Conservation (phyloP, 352 stramenopile genomes). For the Pythium rhizo-oryzae region DNA sequence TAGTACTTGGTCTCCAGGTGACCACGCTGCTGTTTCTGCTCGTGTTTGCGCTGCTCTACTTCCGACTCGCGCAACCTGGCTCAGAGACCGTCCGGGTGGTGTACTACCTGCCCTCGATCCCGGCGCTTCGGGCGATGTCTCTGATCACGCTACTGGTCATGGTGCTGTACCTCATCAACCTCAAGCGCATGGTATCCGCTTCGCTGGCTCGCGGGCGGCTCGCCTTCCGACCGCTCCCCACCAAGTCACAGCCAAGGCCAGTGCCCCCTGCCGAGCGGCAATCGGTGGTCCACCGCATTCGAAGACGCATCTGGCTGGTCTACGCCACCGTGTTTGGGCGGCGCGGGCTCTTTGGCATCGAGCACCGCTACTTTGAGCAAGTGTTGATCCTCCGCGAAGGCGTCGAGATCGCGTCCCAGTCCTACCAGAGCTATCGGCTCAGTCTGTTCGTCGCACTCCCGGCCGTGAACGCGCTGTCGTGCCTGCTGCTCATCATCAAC, state of each 20-base stretch:
- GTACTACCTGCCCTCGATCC: slow-evolving; percentile 2
- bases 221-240: neutral
- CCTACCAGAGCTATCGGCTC: too few species aligned
- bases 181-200: slow-evolving; percentile 4
- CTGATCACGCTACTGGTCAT: neutral
- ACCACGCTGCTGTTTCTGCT: neutral
- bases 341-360: slow-evolving; percentile 7
- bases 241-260: neutral
- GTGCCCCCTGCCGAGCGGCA: too few species aligned
- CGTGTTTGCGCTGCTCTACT: slow-evolving; percentile 1
- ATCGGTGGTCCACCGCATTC: neutral
- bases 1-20: neutral
- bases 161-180: neutral
- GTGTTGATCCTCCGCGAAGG: slow-evolving; percentile 3
- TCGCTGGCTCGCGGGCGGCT: neutral
- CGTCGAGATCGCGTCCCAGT: slow-evolving; percentile 13
- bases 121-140: neutral
- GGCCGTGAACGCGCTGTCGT: too few species aligned
- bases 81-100: slow-evolving; percentile 6
- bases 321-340: slow-evolving; percentile 9
- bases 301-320: neutral
- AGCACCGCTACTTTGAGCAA: slow-evolving; percentile 9
- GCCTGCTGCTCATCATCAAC: too few species aligned
- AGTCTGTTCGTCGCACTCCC: too few species aligned
- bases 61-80: neutral